phyloP scores from a whole-genome alignment of 139 green algal genomes.

The Chlamydomonas incerta region DNA sequence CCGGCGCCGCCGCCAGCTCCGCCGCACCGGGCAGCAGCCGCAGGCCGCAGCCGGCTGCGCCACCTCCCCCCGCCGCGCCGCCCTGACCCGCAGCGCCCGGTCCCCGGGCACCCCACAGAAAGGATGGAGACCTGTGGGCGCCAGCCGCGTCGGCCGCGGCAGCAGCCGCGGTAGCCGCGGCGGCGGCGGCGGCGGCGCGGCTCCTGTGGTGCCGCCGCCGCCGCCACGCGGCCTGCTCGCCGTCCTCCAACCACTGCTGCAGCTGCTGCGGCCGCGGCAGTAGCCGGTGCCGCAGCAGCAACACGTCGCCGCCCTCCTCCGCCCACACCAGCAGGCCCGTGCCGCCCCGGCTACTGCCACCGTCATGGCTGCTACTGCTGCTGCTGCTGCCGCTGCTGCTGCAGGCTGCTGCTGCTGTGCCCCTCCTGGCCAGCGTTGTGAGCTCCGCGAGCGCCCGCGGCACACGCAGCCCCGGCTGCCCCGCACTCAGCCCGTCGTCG shows the following conservation, averaged over 20 bases:
- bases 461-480: no score
- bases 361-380: not conserved
- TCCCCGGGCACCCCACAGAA: not conserved
- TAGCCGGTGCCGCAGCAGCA: not conserved
- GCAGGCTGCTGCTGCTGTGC: no score
- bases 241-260: not conserved
- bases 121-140: no score
- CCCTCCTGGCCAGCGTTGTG: not conserved
- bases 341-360: not conserved
- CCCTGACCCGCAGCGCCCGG: not conserved
- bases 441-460: no score
- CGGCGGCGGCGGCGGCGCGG: not conserved
- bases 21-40: not conserved
- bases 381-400: not conserved
- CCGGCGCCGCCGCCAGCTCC: not conserved
- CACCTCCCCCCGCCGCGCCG: not conserved
- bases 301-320: constrained; percentile 31
- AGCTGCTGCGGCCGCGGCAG: not conserved
- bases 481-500: not conserved
- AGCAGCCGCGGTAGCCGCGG: not conserved
- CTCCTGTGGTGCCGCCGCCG: no score
- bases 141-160: no score
- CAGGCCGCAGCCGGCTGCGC: not conserved
- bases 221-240: no score
- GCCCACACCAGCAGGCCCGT: constrained; percentile 20